phyloP scores from a whole-genome alignment of 2,329 filamentous ascomycete species.

The Monilinia polystroma region DNA sequence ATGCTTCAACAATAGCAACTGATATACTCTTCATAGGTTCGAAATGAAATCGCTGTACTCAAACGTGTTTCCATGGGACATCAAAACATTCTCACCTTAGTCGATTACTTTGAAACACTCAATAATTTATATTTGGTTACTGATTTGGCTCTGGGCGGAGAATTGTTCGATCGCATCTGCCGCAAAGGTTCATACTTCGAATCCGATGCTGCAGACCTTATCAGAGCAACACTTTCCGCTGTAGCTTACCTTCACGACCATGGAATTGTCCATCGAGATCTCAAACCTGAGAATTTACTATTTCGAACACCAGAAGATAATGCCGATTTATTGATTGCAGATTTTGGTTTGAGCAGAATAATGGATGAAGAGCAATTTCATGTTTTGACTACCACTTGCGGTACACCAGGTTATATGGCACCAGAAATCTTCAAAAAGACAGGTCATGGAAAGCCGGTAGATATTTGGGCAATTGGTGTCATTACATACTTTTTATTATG shows the following conservation, averaged over 20 bases:
- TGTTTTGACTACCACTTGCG: constrained; percentile 94
- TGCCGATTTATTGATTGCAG: constrained; percentile 91
- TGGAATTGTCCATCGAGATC: constrained; percentile 94
- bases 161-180: constrained; percentile 97
- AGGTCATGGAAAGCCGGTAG: constrained; percentile 95
- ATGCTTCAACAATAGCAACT: neutral
- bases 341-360: constrained; percentile 92
- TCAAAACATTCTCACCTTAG: constrained; percentile 94
- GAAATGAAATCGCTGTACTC: constrained; percentile 96
- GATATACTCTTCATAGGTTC: constrained; percentile 58
- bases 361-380: constrained; percentile 99
- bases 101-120: constrained; percentile 99
- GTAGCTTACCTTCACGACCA: constrained; percentile 98
- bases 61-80: constrained; percentile 99
- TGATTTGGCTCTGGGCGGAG: constrained; percentile 91
- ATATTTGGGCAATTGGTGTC: constrained; percentile 97
- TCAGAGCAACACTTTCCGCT: constrained; percentile 92
- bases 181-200: constrained; percentile 98
- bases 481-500: constrained; percentile 99
- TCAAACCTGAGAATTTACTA: constrained; percentile 95
- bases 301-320: constrained; percentile 98
- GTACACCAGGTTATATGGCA: constrained; percentile 98
- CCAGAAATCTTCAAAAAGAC: constrained; percentile 99
- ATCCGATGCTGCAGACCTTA: constrained; percentile 91
- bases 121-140: constrained; percentile 99